Conservation (phyloP, 805 yeast species). For the Saturnispora kantuleensis region DNA sequence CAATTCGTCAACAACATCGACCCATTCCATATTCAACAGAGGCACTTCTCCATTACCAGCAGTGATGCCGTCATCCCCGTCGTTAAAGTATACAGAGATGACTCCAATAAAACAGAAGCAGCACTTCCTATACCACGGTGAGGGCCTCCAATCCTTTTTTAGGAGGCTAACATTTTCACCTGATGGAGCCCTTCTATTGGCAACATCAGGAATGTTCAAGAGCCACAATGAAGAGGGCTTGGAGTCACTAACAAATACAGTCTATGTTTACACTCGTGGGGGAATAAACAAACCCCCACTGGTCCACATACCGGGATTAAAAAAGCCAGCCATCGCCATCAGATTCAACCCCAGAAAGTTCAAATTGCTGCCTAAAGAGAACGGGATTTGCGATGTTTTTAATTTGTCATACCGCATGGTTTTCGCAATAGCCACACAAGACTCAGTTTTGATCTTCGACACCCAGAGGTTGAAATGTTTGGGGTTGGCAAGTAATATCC, state of each 20-base stretch:
- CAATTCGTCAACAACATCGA: constrained; percentile 28
- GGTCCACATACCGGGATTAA: constrained; percentile 68
- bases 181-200: constrained; percentile 71
- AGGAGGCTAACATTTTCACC: constrained; percentile 81
- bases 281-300: constrained; percentile 60
- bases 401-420: constrained; percentile 68
- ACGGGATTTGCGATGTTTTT: constrained; percentile 31
- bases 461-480: constrained; percentile 63
- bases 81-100: constrained; percentile 7
- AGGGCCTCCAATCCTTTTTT: constrained; percentile 83
- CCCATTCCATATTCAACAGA: constrained; percentile 19
- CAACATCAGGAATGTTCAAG: constrained; percentile 66
- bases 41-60: constrained; percentile 32
- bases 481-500: constrained; percentile 68
- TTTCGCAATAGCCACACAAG: constrained; percentile 90
- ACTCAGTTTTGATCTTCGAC: constrained; percentile 71
- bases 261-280: constrained; percentile 65
- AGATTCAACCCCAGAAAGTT: constrained; percentile 66
- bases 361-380: constrained; percentile 9
- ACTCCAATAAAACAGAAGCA: constrained; percentile 22
- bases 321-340: constrained; percentile 77
- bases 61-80: constrained; percentile 30
- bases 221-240: not conserved
- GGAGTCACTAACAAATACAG: constrained; percentile 44
- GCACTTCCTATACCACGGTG: constrained; percentile 65